Evolutionary conservation across 2,329 filamentous ascomycete genomes (phyloP).

Genomic region (Colletotrichum liriopes): DNA sequence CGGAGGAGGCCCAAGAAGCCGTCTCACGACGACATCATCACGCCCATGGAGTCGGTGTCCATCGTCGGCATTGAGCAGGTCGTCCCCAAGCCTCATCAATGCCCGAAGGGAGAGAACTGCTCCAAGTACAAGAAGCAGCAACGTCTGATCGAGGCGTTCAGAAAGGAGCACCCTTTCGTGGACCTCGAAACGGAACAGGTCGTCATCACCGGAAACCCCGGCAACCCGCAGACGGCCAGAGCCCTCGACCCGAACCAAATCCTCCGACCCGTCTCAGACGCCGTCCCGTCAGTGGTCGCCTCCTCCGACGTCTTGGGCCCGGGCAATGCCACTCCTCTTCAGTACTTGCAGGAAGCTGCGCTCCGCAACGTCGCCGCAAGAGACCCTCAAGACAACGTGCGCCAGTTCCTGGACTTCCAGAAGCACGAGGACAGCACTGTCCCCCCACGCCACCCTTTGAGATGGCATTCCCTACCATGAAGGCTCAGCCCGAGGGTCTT

Average conservation of each 20-base stretch:
- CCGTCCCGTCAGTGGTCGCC: conserved; percentile 86
- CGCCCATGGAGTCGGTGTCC: conserved; percentile 86
- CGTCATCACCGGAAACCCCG: conserved; percentile 84
- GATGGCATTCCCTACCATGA: conserved; percentile 64
- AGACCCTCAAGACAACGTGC: conserved; percentile 93
- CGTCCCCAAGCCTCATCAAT: conserved; percentile 86
- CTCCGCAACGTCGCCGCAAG: conserved; percentile 79
- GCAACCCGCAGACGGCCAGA: conserved; percentile 78
- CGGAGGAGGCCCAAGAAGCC: conserved; percentile 57
- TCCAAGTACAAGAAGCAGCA: conserved; percentile 87
- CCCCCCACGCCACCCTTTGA: conserved; percentile 81
- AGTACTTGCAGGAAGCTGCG: conserved; percentile 80
- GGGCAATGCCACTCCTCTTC: conserved; percentile 72
- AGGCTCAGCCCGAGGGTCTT: conserved; percentile 68
- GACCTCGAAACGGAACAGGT: conserved; percentile 77
- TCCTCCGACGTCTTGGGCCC: conserved; percentile 93
- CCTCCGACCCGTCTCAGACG: conserved; percentile 80
- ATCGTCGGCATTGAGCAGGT: conserved; percentile 94
- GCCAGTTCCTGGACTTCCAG: conserved; percentile 92
- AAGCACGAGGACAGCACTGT: conserved; percentile 72
- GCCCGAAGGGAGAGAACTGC: conserved; percentile 89
- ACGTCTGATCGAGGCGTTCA: conserved; percentile 80
- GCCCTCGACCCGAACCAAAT: conserved; percentile 70
- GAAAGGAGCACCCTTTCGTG: conserved; percentile 80
- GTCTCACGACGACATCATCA: conserved; percentile 76